phyloP scores from a whole-genome alignment of 352 stramenopile genomes.

The Phytophthora multivora region DNA sequence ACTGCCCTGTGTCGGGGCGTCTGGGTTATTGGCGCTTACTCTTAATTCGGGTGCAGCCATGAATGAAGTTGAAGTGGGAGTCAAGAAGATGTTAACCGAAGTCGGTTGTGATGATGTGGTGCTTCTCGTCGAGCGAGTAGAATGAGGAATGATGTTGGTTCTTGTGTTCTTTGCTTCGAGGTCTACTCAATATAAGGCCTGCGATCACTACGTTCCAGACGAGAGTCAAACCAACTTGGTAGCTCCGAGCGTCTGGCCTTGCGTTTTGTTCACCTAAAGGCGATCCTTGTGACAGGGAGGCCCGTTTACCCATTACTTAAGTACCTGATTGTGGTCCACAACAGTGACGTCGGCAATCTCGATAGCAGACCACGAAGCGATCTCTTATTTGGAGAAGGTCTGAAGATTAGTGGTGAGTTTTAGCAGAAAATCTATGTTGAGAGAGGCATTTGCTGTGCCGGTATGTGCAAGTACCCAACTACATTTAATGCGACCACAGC shows the following conservation, averaged over 20 bases:
- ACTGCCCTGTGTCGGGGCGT: conserved; percentile 32
- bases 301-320: conserved; percentile 18
- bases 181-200: neutral
- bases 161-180: conserved; percentile 3
- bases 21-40: conserved; percentile 11
- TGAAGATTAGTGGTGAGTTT: too few relatives aligned
- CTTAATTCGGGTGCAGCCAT: conserved; percentile 18
- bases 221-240: too few relatives aligned
- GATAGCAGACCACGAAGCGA: too few relatives aligned
- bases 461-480: neutral
- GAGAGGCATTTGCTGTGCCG: too few relatives aligned
- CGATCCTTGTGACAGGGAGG: conserved; percentile 22
- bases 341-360: too few relatives aligned
- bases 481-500: neutral
- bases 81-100: conserved; percentile 17
- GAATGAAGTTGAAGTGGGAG: conserved; percentile 2
- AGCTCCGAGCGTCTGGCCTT: neutral
- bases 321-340: too few relatives aligned
- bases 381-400: too few relatives aligned
- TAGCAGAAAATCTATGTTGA: too few relatives aligned
- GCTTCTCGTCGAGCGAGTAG: conserved; percentile 21
- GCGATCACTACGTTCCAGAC: conserved; percentile 11
- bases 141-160: conserved; percentile 22
- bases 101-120: conserved; percentile 6
- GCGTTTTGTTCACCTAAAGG: neutral